Conservation (phyloP, 2,329 filamentous ascomycete genomes). For the Fusarium nygamai region DNA sequence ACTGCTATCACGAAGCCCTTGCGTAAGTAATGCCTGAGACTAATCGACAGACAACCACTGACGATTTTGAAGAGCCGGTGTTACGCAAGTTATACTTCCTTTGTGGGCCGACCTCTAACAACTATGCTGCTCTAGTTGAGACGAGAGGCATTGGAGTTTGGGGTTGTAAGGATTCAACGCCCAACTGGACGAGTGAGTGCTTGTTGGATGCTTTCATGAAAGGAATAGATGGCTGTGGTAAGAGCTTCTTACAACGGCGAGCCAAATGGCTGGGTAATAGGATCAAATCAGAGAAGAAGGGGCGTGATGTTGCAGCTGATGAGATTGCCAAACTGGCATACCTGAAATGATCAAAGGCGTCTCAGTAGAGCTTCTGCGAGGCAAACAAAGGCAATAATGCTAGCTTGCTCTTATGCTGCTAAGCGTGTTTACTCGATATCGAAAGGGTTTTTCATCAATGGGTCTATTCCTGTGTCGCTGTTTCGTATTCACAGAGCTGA, state of each 20-base stretch:
- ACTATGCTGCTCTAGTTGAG: conserved; percentile 55
- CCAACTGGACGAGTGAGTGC: conserved; percentile 42
- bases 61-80: conserved; percentile 45
- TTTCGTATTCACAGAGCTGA: too few species aligned
- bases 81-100: conserved; percentile 58
- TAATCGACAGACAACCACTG: rapidly evolving
- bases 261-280: neutral
- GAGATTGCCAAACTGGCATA: conserved; percentile 7
- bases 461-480: neutral
- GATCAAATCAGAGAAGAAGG: neutral
- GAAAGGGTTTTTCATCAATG: rapidly evolving
- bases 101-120: conserved; percentile 58
- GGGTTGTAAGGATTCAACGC: conserved; percentile 49
- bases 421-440: rapidly evolving
- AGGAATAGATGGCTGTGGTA: neutral
- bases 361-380: neutral
- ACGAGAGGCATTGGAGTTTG: conserved; percentile 54
- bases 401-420: neutral
- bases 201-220: conserved; percentile 42
- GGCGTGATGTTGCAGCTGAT: neutral
- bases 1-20: conserved; percentile 34
- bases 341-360: neutral
- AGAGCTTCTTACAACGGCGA: neutral
- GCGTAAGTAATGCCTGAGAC: neutral
- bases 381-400: too few species aligned